phyloP scores from a whole-genome alignment of 2,329 filamentous ascomycete genomes.

The Ascomycota sp. region DNA sequence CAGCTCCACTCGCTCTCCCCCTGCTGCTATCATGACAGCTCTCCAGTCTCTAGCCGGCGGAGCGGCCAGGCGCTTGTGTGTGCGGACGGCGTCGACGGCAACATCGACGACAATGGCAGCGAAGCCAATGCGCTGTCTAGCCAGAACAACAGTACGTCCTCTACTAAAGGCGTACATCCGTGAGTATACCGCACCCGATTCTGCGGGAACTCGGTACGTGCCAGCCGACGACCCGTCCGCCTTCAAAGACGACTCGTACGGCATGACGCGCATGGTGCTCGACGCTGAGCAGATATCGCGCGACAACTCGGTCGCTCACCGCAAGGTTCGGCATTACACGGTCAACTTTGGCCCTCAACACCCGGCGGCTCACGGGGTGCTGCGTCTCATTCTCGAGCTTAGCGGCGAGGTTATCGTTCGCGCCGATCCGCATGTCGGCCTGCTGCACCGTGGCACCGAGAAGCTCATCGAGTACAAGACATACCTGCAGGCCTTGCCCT shows the following conservation, averaged over 20 bases:
- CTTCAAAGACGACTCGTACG: conserved; percentile 26
- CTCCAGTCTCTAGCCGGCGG: conserved; percentile 51
- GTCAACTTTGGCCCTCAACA: conserved; percentile 99
- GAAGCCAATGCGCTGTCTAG: conserved; percentile 11
- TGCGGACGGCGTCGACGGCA: conserved; percentile 16
- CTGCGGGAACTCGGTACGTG: conserved; percentile 34
- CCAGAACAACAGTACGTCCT: conserved; percentile 32
- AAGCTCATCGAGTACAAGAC: conserved; percentile 99
- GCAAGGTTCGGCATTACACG: conserved; percentile 95
- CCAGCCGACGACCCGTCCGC: conserved; percentile 43
- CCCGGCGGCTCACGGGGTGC: conserved; percentile 90
- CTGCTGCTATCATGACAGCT: conserved; percentile 30
- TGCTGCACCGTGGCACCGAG: conserved; percentile 91
- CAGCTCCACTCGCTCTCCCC: conserved; percentile 8
- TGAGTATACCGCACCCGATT: conserved; percentile 34
- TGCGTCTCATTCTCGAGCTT: conserved; percentile 90
- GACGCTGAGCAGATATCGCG: conserved; percentile 21
- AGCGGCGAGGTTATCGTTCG: conserved; percentile 95
- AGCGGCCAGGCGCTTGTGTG: conserved; percentile 44
- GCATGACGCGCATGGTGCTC: conserved; percentile 19
- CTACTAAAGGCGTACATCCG: conserved; percentile 44
- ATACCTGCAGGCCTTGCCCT: conserved; percentile 90
- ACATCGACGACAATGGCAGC: conserved; percentile 9
- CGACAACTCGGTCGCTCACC: conserved; percentile 28
- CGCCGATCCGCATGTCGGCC: conserved; percentile 85